These are phyloP conservation scores for Penicillium macrosclerotiorum DNA, from an alignment of 495 filamentous ascomycete genomes.

Conservation along the genomic window DNA sequence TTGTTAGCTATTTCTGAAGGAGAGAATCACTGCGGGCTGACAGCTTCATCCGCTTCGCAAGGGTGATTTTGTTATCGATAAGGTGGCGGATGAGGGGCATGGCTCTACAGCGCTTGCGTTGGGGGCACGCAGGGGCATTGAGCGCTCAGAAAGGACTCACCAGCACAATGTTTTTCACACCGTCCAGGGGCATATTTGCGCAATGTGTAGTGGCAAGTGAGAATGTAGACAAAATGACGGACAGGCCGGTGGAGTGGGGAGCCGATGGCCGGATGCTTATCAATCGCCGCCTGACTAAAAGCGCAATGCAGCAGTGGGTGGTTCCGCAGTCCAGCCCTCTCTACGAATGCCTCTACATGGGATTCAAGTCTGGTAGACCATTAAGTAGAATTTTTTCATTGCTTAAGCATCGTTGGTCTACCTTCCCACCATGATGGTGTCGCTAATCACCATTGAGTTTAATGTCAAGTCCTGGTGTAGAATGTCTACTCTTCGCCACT, in stretches of 20 bases:
- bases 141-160: conserved; percentile 25
- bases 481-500: not conserved
- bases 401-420: not conserved
- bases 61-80: conserved; percentile 43
- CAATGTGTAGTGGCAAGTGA: not conserved
- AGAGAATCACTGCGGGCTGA: not conserved
- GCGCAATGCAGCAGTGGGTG: conserved; percentile 1
- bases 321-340: too few relatives aligned
- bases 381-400: not conserved
- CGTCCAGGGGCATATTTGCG: conserved; percentile 45
- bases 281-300: conserved; percentile 35
- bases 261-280: conserved; percentile 44
- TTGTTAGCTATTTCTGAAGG: conserved; percentile 1
- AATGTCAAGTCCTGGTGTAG: conserved; percentile 2
- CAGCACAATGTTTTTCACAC: conserved; percentile 53
- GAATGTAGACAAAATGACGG: conserved; percentile 7
- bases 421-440: not conserved
- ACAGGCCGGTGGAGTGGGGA: conserved; percentile 15
- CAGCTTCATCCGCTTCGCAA: not conserved
- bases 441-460: too few relatives aligned
- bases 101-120: conserved; percentile 1
- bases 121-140: not conserved
- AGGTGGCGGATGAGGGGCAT: conserved; percentile 24
- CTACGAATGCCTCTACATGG: too few relatives aligned
- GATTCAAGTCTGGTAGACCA: too few relatives aligned